Evolutionary conservation across 768 basidiomycete genomes (phyloP).

Genomic region (Chalciporus chontae): DNA sequence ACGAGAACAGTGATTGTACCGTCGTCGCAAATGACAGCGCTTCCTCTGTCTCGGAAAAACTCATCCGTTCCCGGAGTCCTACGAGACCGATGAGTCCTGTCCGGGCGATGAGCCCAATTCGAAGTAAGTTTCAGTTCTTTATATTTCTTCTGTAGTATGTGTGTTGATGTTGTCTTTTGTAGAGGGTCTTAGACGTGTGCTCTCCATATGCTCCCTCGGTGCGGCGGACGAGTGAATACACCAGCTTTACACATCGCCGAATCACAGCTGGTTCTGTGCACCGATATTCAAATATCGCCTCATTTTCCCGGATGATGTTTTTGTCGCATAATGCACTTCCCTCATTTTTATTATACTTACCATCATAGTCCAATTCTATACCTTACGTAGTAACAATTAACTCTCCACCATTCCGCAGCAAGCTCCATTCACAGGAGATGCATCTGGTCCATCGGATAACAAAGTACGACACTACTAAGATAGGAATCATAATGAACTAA

Average conservation of each 20-base stretch:
- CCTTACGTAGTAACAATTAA: not conserved
- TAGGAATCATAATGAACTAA: slow-evolving; percentile 21
- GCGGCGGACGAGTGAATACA: slow-evolving; percentile 9
- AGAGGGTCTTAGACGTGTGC: slow-evolving; percentile 30
- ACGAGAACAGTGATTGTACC: not conserved
- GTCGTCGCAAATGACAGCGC: slow-evolving; percentile 1
- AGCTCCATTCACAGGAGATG: not conserved
- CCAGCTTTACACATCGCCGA: not conserved
- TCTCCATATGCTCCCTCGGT: slow-evolving; percentile 16
- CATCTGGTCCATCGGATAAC: not conserved
- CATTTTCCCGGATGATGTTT: not conserved
- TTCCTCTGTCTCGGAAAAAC: not conserved
- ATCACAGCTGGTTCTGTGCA: slow-evolving; percentile 1
- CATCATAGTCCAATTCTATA: not conserved
- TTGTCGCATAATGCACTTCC: not conserved
- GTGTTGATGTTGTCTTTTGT: slow-evolving; percentile 6
- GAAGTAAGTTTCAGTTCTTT: slow-evolving; percentile 9
- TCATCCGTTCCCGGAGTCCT: slow-evolving; percentile 10
- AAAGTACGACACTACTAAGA: slow-evolving; percentile 13
- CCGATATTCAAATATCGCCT: not conserved
- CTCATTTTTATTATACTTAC: not conserved
- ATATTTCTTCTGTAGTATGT: not conserved
- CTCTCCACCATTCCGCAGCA: not conserved
- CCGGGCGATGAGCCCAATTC: slow-evolving; percentile 27
- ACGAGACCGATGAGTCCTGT: slow-evolving; percentile 31